These are phyloP conservation scores for Alternaria gaisen DNA, from an alignment of 2,329 filamentous ascomycete genomes.

Conservation along the genomic window DNA sequence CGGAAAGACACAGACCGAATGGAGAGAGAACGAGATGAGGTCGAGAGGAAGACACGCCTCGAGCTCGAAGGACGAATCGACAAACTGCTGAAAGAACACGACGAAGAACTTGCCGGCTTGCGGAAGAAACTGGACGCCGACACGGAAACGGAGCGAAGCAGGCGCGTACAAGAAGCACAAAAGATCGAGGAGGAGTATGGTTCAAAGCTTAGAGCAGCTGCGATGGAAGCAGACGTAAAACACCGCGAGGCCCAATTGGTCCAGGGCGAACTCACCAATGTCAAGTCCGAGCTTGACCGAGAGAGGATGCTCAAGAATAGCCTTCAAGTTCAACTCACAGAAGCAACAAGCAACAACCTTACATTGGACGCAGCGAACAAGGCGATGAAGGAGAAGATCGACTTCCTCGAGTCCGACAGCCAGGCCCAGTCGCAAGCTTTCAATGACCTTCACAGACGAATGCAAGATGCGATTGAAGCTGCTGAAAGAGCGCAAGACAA, in stretches of 20 bases:
- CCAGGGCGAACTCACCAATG: conserved; percentile 61
- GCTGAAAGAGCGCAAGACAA: conserved; percentile 80
- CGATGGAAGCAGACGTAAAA: conserved; percentile 66
- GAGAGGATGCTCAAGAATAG: conserved; percentile 70
- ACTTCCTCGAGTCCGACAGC: conserved; percentile 88
- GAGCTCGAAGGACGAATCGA: conserved; percentile 65
- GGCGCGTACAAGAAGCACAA: conserved; percentile 69
- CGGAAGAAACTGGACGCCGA: conserved; percentile 70
- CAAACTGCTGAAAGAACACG: conserved; percentile 67
- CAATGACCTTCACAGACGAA: conserved; percentile 78
- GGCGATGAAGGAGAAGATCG: conserved; percentile 80
- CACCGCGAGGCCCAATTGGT: conserved; percentile 62
- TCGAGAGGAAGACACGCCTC: conserved; percentile 54
- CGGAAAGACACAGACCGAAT: conserved; percentile 66
- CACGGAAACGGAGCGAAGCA: conserved; percentile 70
- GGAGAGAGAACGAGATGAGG: conserved; percentile 59
- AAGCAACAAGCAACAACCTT: conserved; percentile 51
- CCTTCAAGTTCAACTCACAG: conserved; percentile 63
- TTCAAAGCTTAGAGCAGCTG: conserved; percentile 66
- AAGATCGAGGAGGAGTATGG: conserved; percentile 66
- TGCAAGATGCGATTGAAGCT: conserved; percentile 77
- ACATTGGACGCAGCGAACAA: conserved; percentile 78
- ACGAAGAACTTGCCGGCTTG: conserved; percentile 72
- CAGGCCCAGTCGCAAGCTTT: conserved; percentile 90
- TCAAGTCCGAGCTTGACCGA: conserved; percentile 54